Percentiles rank a stretch among this genome's conserved stretches.
phyloP scores from a whole-genome alignment of 1,284 basidiomycete genomes.

The Cryptococcus deneoformans region DNA sequence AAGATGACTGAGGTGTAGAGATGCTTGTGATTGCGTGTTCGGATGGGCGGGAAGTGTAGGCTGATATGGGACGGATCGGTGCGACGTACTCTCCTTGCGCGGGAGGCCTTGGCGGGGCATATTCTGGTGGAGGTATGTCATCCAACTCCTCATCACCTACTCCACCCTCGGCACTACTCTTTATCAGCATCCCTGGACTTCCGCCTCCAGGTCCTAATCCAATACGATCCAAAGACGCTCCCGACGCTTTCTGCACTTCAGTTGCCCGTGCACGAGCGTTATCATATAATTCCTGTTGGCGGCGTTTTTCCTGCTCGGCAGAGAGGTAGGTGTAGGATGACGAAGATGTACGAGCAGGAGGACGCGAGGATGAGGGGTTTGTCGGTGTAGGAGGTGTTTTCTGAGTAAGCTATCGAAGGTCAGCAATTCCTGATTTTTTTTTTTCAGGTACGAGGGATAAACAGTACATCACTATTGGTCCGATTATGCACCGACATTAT shows the following conservation, averaged over 20 bases:
- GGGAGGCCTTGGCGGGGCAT: conserved; percentile 13
- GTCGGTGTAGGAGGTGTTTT: conserved; percentile 3
- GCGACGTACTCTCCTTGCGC: conserved; percentile 16
- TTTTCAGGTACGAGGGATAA: no score
- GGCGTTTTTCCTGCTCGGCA: conserved; percentile 42
- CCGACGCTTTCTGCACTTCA: conserved; percentile 41
- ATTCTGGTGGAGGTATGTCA: conserved; percentile 12
- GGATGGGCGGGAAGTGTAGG: conserved; percentile 8
- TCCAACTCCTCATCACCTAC: neutral
- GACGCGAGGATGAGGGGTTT: neutral
- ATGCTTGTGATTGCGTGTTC: conserved; percentile 1
- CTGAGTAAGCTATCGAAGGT: neutral
- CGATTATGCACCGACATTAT: neutral
- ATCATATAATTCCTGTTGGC: conserved; percentile 58
- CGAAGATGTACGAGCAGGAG: conserved; percentile 10
- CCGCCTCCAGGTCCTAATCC: conserved; percentile 18
- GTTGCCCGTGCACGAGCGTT: conserved; percentile 63
- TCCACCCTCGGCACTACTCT: neutral
- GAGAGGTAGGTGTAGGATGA: conserved; percentile 23
- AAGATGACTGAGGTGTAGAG: neutral
- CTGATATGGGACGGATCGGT: conserved; percentile 15
- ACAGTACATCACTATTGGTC: neutral
- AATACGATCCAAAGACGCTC: conserved; percentile 29
- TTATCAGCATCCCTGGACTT: neutral
- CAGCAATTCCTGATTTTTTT: neutral